Evolutionary conservation across 1,139 yeast genomes (phyloP).

Genomic region (Wickerhamiella infanticola): DNA sequence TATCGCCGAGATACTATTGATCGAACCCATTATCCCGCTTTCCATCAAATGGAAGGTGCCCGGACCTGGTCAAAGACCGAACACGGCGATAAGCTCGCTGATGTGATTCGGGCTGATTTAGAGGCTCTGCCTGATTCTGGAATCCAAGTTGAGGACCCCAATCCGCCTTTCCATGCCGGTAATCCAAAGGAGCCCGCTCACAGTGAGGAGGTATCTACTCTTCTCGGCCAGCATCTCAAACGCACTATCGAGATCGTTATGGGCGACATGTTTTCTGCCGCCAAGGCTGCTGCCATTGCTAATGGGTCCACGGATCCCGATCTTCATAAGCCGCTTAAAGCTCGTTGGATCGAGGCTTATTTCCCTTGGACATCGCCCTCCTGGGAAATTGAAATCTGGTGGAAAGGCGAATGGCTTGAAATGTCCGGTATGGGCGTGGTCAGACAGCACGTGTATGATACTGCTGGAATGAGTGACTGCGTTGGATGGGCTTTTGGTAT

Average conservation of each 20-base stretch:
- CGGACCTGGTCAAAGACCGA: conserved; percentile 54
- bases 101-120: conserved; percentile 39
- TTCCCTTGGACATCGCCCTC: conserved; percentile 99
- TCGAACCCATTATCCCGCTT: conserved; percentile 90
- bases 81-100: conserved; percentile 27
- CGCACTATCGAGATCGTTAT: conserved; percentile 73
- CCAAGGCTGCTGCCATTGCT: conserved; percentile 47
- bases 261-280: conserved; percentile 66
- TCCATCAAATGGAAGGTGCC: conserved; percentile 97
- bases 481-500: conserved; percentile 98
- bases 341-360: conserved; percentile 90
- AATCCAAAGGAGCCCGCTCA: conserved; percentile 76
- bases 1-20: conserved; percentile 93
- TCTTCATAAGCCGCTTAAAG: conserved; percentile 59
- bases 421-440: conserved; percentile 95
- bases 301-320: conserved; percentile 48
- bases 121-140: conserved; percentile 53
- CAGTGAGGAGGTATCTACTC: conserved; percentile 50
- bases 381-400: conserved; percentile 97
- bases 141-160: conserved; percentile 61
- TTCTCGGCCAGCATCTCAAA: conserved; percentile 66
- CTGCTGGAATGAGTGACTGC: conserved; percentile 45
- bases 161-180: conserved; percentile 35
- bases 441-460: conserved; percentile 56
- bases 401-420: conserved; percentile 98